A percentile compares a stretch with the other conserved stretches of the same genome.
These are phyloP conservation scores for Glutinoglossum americanum DNA, from an alignment of 495 filamentous ascomycete species.

Conservation along the genomic window DNA sequence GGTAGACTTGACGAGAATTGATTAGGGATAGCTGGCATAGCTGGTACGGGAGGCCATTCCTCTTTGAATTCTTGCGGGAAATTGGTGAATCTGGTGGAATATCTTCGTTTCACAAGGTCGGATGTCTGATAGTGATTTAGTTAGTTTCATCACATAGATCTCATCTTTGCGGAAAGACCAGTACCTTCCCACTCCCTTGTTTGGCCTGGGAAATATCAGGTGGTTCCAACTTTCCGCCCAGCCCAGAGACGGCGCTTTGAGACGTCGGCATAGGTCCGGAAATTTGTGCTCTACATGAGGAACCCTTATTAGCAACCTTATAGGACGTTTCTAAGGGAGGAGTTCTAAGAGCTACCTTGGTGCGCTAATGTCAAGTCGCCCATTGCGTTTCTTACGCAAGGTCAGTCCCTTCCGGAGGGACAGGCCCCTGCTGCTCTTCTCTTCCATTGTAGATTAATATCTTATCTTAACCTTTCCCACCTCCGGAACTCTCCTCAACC, in stretches of 20 bases:
- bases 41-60: constrained; percentile 44
- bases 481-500: too few relatives aligned
- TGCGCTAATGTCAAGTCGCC: constrained; percentile 58
- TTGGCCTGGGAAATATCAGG: background rate
- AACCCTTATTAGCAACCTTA: background rate
- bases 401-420: constrained; percentile 63
- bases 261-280: background rate
- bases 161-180: background rate
- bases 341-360: constrained; percentile 51
- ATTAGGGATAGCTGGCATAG: constrained; percentile 30
- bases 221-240: background rate
- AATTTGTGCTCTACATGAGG: background rate
- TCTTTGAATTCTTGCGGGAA: constrained; percentile 42
- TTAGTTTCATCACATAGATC: background rate
- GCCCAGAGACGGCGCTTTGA: background rate
- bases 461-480: too few relatives aligned
- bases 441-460: constrained; percentile 30
- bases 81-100: constrained; percentile 76
- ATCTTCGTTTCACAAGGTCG: constrained; percentile 83
- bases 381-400: constrained; percentile 70
- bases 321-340: constrained; percentile 23
- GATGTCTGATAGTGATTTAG: constrained; percentile 33
- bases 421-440: constrained; percentile 43
- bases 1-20: constrained; percentile 25
- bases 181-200: background rate